Evolutionary conservation across 2,329 filamentous ascomycete genomes (phyloP), one percentile per base, ranked within the genome.

Genomic region (Hymenoscyphus salicellus): DNA sequence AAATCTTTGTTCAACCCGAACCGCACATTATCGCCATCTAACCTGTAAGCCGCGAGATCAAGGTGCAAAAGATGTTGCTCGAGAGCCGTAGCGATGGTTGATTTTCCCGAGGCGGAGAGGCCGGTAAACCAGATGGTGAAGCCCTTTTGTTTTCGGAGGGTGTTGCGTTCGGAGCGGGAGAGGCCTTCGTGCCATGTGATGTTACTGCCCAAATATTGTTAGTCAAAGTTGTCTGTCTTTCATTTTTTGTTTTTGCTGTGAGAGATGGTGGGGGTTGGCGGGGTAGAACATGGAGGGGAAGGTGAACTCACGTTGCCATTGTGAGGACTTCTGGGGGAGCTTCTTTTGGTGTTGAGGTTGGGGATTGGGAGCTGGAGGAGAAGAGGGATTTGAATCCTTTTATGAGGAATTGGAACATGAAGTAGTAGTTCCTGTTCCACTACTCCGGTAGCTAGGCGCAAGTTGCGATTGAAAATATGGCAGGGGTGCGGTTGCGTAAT

Each of bases 1-100:
- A 99, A 86, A 81, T 98, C 94, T 80, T 96, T 96, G 87, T 98
- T 99, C 71, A 99, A 85, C 17, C 95, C 95, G 81, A 98, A 97
- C 67, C 95, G 94, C 71, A 99, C 90, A 80, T 99, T 99, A 85
- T 99, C 95, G 75, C 94, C 95, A 79, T 99, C 95, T 33, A 99
- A 89, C 61, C 95, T 89, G 85, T 99, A 99, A 66, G 93, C 91
- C 63, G 89, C 82, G 60, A 95, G 82, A 55, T 89, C 90, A 11
- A 92, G 84, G 78, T 96, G 93, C 63, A 99, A 87, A 38, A 99
- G 89, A 79, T 97, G 93, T 82, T 97, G 94, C 83, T 99, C 95
- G 49, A 99, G 90, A 17, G 95, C 95, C 2, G 92, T 96, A 63
- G 95, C 95, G 68, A 99, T 92, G 65, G 95, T 99, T 61, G 94